Evolutionary conservation across 2,329 filamentous ascomycete genomes (phyloP), one percentile per base, ranked within the genome.

Genomic region (Colletotrichum horii): DNA sequence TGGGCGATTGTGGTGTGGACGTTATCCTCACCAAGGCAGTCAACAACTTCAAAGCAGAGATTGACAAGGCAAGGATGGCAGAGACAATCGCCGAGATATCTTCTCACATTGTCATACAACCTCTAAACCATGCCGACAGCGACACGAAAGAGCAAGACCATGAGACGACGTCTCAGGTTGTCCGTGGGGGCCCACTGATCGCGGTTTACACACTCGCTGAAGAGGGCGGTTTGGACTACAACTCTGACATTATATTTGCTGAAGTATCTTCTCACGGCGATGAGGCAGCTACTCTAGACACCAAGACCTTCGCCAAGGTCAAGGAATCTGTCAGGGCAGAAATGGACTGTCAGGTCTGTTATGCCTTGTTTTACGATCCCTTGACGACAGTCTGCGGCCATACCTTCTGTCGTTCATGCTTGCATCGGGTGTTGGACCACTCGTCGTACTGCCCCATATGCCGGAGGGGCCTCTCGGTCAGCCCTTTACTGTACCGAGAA

Each of bases 261-360:
- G 80, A 84, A 19, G 76, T 83, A 2, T 67, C 77, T 1, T 75
- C 78, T 8, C 71, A 77, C 8, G 69, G 76, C 19, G 80, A 80
- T 9, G 78, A 82, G 38, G 78, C 84, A 9, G 77, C 80, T 11
- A 68, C 67, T 15, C 77, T 78, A 24, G 81, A 83, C 12, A 79
- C 82, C 5, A 81, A 79, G 36, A 79, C 81, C 3, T 80, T 96
- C 32, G 85, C 88, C 30, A 88, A 87, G 38, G 81, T 97, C 16
- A 91, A 92, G 79, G 90, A 93, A 30, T 86, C 88, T 2, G 88
- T 91, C 4, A 91, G 93, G 76, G 87, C 88, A 19, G 95, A 98
- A 81, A 87, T 97, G 80, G 95, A 98, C 80, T 98, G 96, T 79
- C 95, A 97, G 80, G 92, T 98, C 74, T 98, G 96, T 84, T 97